phyloP scores from a whole-genome alignment of 148 eudicot species.

The Rhododendron mucronatum region DNA sequence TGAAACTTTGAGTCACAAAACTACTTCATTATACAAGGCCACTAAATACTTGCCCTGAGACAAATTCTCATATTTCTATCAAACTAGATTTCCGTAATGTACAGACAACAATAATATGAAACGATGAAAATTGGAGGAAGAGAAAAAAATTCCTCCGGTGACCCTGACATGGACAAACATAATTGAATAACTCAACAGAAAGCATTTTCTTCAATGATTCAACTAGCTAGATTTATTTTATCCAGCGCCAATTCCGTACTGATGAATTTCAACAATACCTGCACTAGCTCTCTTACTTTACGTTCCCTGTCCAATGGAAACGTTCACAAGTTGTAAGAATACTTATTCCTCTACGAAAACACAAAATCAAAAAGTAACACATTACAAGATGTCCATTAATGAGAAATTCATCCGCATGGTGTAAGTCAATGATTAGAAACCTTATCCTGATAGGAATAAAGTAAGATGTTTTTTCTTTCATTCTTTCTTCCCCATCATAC shows the following conservation, averaged over 20 bases:
- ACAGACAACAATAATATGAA: conserved; percentile 2
- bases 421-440: neutral
- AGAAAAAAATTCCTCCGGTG: conserved; percentile 19
- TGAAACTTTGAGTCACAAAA: neutral
- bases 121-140: conserved; percentile 21
- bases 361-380: neutral
- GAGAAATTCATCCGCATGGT: neutral
- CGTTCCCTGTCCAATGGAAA: conserved; percentile 56
- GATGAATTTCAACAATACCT: conserved; percentile 60
- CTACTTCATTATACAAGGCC: neutral
- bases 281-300: conserved; percentile 81
- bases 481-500: neutral
- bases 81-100: neutral
- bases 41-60: neutral
- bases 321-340: neutral
- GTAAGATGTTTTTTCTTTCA: neutral
- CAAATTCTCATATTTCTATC: neutral
- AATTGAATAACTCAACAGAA: neutral
- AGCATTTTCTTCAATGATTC: conserved; percentile 20
- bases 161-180: conserved; percentile 6
- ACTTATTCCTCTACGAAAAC: neutral
- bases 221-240: conserved; percentile 36
- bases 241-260: conserved; percentile 59
- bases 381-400: neutral
- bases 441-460: neutral